These are phyloP conservation scores for Hexamita inflata DNA, from an alignment of 208 protist species.

Conservation along the genomic window DNA sequence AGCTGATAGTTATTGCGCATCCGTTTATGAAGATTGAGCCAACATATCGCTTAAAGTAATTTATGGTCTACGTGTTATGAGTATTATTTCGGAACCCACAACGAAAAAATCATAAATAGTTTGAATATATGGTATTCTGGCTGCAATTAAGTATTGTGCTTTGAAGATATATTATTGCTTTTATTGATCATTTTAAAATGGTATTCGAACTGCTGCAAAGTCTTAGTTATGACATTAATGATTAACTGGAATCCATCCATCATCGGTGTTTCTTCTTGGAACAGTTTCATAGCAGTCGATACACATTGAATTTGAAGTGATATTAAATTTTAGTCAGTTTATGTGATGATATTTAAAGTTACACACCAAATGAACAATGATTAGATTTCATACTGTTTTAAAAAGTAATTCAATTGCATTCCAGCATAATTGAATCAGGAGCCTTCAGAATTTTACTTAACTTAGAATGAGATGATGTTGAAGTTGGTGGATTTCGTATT, in stretches of 20 bases:
- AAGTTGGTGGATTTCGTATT: too few relatives aligned
- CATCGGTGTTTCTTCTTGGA: not conserved
- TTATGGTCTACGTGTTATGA: not conserved
- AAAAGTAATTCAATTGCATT: too few relatives aligned
- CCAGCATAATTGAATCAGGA: too few relatives aligned
- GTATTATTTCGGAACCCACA: not conserved
- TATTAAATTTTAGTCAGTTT: too few relatives aligned
- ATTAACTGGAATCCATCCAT: not conserved
- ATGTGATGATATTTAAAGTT: too few relatives aligned
- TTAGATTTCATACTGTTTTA: too few relatives aligned
- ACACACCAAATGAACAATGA: too few relatives aligned
- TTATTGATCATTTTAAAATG: not conserved
- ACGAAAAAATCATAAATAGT: not conserved
- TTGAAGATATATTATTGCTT: not conserved
- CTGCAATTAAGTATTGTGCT: not conserved
- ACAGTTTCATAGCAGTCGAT: not conserved
- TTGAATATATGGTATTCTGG: not conserved
- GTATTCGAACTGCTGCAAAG: not conserved
- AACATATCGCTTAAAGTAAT: not conserved
- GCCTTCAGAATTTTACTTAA: too few relatives aligned
- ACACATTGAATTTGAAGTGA: not conserved
- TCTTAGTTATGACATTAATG: not conserved
- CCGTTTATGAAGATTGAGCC: not conserved
- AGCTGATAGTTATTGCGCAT: not conserved
- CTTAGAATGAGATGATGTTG: too few relatives aligned